Evolutionary conservation across 768 basidiomycete genomes (phyloP).

Genomic region (Macrolepiota dolichaula): DNA sequence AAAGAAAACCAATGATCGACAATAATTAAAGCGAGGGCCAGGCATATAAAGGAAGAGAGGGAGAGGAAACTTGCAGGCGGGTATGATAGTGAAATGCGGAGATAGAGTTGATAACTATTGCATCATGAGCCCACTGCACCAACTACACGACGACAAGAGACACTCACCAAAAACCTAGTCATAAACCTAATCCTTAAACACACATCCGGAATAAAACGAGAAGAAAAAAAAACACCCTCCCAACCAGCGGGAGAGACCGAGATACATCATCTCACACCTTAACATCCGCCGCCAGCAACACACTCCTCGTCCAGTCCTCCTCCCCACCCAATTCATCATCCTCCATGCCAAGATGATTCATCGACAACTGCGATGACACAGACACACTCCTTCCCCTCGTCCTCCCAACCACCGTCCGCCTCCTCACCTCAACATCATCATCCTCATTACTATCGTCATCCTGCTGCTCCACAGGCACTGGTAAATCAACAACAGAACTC

Average conservation of each 20-base stretch:
- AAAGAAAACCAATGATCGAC: not conserved
- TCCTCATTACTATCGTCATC: not conserved
- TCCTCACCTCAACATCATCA: conserved; percentile 8
- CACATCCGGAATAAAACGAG: not conserved
- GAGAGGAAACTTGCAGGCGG: not conserved
- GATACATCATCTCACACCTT: not conserved
- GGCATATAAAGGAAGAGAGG: not conserved
- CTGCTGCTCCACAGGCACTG: not conserved
- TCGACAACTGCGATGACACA: conserved; percentile 30
- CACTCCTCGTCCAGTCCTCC: conserved; percentile 74
- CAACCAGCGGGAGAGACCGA: not conserved
- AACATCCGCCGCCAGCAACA: conserved; percentile 63
- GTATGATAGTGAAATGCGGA: conserved; percentile 2
- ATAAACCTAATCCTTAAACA: not conserved
- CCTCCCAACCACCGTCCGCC: conserved; percentile 12
- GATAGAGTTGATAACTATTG: not conserved
- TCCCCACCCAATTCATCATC: conserved; percentile 42
- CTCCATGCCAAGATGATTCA: conserved; percentile 45
- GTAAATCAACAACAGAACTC: conserved; percentile 19
- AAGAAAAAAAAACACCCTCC: not conserved
- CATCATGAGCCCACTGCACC: not conserved
- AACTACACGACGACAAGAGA: not conserved
- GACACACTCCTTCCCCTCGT: conserved; percentile 22
- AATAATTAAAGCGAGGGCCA: conserved; percentile 1
- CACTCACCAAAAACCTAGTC: not conserved